Evolutionary conservation across 192 early-diverging fungal genomes (phyloP).

Genomic region (Podila horticola): DNA sequence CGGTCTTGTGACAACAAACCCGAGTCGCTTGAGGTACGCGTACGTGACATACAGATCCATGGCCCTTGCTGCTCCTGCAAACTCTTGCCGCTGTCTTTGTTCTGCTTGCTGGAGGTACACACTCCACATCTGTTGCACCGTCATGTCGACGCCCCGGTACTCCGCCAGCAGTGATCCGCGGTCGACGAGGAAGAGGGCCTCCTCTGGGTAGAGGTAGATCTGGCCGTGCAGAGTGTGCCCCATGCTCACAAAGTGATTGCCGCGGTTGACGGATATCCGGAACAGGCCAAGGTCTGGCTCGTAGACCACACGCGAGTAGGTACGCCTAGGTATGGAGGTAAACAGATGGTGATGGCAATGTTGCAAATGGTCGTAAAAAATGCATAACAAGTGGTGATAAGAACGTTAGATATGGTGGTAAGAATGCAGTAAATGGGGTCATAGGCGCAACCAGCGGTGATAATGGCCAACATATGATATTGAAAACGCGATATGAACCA

Average conservation of each 20-base stretch:
- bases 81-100: background rate
- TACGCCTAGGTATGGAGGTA: no score
- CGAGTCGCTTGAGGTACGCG: slow-evolving; percentile 63
- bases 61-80: background rate
- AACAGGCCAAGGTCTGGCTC: slow-evolving; percentile 29
- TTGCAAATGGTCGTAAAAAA: no score
- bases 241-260: slow-evolving; percentile 57
- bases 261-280: slow-evolving; percentile 37
- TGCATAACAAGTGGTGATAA: no score
- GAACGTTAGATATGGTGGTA: no score
- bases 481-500: no score
- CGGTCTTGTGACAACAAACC: slow-evolving; percentile 57
- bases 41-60: slow-evolving; percentile 46
- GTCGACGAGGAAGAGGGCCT: slow-evolving; percentile 58
- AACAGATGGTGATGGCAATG: no score
- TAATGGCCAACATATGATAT: no score
- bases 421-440: no score
- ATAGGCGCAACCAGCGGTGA: no score
- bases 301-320: slow-evolving; percentile 29
- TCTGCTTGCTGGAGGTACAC: slow-evolving; percentile 9
- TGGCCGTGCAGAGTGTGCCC: slow-evolving; percentile 53
- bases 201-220: slow-evolving; percentile 56
- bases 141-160: slow-evolving; percentile 14
- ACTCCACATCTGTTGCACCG: slow-evolving; percentile 52
- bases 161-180: slow-evolving; percentile 51